Conservation (phyloP, 2,329 filamentous ascomycete genomes). For the Aspergillus niger region DNA sequence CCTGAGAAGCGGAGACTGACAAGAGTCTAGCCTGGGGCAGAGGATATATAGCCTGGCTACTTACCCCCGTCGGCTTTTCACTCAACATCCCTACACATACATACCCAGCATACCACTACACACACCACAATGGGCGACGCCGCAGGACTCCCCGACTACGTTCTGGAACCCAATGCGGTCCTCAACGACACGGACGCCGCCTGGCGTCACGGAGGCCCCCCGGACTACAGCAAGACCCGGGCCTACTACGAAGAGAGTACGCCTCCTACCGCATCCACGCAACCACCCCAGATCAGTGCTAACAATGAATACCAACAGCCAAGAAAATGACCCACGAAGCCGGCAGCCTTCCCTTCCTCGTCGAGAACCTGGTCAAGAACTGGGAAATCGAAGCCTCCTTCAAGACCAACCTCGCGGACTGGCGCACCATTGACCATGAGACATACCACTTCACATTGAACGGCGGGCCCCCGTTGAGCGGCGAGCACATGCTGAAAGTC, state of each 20-base stretch:
- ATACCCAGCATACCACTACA: too few species aligned
- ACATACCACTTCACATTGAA: slow-evolving; percentile 67
- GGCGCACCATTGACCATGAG: slow-evolving; percentile 64
- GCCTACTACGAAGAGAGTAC: slow-evolving; percentile 61
- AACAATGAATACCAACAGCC: slow-evolving; percentile 43
- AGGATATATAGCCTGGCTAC: neutral
- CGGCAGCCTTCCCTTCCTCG: slow-evolving; percentile 60
- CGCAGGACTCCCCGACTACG: slow-evolving; percentile 55
- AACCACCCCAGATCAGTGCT: neutral
- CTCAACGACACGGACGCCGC: slow-evolving; percentile 55
- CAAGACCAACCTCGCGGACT: slow-evolving; percentile 63
- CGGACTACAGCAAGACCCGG: slow-evolving; percentile 66
- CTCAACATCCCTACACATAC: neutral
- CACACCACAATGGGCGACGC: slow-evolving; percentile 9
- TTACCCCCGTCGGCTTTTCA: neutral
- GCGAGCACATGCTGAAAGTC: slow-evolving; percentile 66
- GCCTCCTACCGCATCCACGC: neutral
- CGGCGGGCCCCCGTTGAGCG: slow-evolving; percentile 58
- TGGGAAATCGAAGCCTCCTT: slow-evolving; percentile 73
- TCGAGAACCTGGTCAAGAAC: slow-evolving; percentile 72
- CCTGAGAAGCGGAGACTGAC: neutral
- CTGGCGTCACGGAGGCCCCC: slow-evolving; percentile 63
- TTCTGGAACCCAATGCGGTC: slow-evolving; percentile 61
- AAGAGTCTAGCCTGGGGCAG: neutral
- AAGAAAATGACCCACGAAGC: slow-evolving; percentile 59